phyloP scores from a whole-genome alignment of 331 rosid genomes.

The Ulmus americana region DNA sequence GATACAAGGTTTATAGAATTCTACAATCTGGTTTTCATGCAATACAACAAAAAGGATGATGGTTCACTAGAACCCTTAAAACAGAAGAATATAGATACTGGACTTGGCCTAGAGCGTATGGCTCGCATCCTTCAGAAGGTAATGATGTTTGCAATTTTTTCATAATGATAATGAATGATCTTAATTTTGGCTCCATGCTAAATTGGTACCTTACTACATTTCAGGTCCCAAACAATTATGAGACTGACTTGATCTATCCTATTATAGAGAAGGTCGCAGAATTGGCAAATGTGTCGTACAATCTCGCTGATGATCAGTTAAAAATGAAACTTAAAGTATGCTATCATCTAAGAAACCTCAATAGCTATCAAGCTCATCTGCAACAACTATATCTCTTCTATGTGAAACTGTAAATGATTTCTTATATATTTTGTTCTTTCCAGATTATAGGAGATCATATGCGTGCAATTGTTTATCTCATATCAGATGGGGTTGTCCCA shows the following conservation, averaged over 20 bases:
- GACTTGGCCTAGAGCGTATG: conserved; percentile 91
- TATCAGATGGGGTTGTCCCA: conserved; percentile 87
- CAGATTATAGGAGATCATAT: conserved; percentile 92
- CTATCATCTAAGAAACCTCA: conserved; percentile 16
- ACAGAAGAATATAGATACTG: conserved; percentile 89
- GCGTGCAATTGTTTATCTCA: conserved; percentile 93
- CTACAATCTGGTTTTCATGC: conserved; percentile 92
- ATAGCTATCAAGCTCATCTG: conserved; percentile 6
- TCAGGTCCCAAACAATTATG: conserved; percentile 89
- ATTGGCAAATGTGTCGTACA: conserved; percentile 66
- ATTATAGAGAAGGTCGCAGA: conserved; percentile 65
- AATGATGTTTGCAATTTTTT: conserved; percentile 17
- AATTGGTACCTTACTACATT: neutral
- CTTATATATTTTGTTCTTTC: conserved; percentile 6
- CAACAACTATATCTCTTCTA: conserved; percentile 16
- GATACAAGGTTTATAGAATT: conserved; percentile 82
- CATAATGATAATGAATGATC: conserved; percentile 1
- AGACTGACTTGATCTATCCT: conserved; percentile 92
- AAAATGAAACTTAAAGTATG: conserved; percentile 64
- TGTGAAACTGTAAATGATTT: conserved; percentile 7
- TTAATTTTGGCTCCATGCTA: conserved; percentile 5
- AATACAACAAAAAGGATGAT: conserved; percentile 78
- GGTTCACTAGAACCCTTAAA: conserved; percentile 82
- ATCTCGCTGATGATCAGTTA: conserved; percentile 51
- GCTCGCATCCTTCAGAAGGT: conserved; percentile 94